phyloP scores from a whole-genome alignment of 768 basidiomycete species.

The Pleurotus cornucopiae region DNA sequence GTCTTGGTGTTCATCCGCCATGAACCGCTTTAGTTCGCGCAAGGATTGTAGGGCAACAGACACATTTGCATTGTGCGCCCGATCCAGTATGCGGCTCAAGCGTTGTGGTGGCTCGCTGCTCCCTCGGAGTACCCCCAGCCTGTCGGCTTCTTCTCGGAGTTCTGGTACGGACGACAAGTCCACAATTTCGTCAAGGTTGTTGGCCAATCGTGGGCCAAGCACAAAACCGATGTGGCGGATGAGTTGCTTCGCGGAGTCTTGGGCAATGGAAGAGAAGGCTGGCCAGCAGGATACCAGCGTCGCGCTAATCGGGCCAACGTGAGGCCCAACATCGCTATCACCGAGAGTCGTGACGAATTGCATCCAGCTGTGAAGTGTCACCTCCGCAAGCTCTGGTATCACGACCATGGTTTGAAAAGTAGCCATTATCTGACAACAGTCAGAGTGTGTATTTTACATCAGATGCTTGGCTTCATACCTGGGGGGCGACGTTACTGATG shows the following conservation, averaged over 20 bases:
- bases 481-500: constrained; percentile 77
- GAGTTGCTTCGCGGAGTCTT: constrained; percentile 49
- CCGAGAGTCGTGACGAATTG: constrained; percentile 68
- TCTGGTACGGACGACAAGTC: constrained; percentile 73
- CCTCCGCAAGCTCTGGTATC: constrained; percentile 70
- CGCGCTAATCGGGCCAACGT: constrained; percentile 85
- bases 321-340: constrained; percentile 70
- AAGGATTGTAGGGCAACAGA: constrained; percentile 73
- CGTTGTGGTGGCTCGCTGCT: constrained; percentile 48
- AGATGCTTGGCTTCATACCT: constrained; percentile 46
- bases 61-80: constrained; percentile 73
- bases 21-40: constrained; percentile 67
- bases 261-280: constrained; percentile 48
- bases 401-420: constrained; percentile 88
- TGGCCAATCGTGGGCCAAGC: constrained; percentile 47
- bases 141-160: constrained; percentile 38
- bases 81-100: constrained; percentile 66
- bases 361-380: constrained; percentile 77
- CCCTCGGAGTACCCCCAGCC: constrained; percentile 41
- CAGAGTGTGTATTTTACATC: constrained; percentile 4
- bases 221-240: constrained; percentile 70
- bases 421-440: constrained; percentile 76
- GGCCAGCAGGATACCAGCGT: constrained; percentile 79
- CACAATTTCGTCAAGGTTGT: constrained; percentile 72
- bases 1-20: constrained; percentile 44